These are phyloP conservation scores for Mycothermus thermophilus DNA, from an alignment of 495 filamentous ascomycete species.

Conservation along the genomic window DNA sequence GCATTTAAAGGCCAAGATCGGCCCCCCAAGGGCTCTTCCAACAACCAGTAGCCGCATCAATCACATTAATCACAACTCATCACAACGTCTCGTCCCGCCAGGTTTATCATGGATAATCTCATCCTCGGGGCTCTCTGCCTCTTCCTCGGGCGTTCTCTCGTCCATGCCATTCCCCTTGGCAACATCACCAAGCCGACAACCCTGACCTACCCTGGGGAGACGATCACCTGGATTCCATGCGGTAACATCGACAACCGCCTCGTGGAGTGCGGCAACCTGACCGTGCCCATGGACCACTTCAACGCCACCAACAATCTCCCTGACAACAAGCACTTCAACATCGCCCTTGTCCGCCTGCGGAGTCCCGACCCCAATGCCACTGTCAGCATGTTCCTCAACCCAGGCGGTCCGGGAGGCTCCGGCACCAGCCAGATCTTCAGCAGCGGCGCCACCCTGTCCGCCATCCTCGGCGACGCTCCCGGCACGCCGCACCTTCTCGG, in stretches of 20 bases:
- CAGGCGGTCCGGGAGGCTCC: constrained; percentile 32
- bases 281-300: constrained; percentile 36
- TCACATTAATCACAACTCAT: too few relatives aligned
- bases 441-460: constrained; percentile 18
- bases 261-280: constrained; percentile 24
- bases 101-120: too few relatives aligned
- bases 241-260: constrained; percentile 17
- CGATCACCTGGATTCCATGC: constrained; percentile 26
- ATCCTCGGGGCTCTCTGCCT: too few relatives aligned
- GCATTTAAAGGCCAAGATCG: too few relatives aligned
- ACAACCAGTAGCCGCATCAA: too few relatives aligned
- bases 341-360: constrained; percentile 31
- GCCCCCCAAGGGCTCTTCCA: too few relatives aligned
- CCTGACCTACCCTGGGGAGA: constrained; percentile 21
- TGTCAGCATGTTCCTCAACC: constrained; percentile 34
- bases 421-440: constrained; percentile 24
- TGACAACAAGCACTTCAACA: constrained; percentile 22
- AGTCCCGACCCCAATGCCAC: constrained; percentile 17
- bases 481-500: neutral
- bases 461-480: constrained; percentile 30
- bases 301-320: constrained; percentile 11
- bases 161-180: neutral
- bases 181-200: too few relatives aligned
- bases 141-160: too few relatives aligned
- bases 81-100: too few relatives aligned